Conservation (phyloP, 2,329 filamentous ascomycete genomes). For the Reticulascus tulasneorum region DNA sequence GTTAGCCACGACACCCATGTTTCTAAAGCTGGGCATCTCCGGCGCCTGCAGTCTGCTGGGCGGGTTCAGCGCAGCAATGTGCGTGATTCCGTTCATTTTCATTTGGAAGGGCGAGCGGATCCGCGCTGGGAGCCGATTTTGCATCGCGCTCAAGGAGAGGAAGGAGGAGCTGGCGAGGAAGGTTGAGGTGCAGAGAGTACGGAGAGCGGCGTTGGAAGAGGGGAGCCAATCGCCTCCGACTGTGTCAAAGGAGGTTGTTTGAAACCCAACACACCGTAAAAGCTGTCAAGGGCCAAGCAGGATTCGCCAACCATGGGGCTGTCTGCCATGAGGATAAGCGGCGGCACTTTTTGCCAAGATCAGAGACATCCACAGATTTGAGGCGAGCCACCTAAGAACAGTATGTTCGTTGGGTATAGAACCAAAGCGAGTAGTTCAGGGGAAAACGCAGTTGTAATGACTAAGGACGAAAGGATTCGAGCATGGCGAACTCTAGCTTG, state of each 20-base stretch:
- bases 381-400: too few species aligned
- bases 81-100: constrained; percentile 47
- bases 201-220: constrained; percentile 18
- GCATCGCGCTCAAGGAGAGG: constrained; percentile 51
- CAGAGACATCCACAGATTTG: too few species aligned
- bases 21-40: constrained; percentile 39
- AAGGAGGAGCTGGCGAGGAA: constrained; percentile 42
- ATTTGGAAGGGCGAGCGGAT: constrained; percentile 53
- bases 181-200: constrained; percentile 30
- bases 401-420: too few species aligned
- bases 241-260: background rate
- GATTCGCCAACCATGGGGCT: too few species aligned
- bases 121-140: constrained; percentile 56
- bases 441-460: too few species aligned
- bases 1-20: constrained; percentile 49
- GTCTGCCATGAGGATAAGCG: too few species aligned
- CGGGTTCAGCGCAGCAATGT: constrained; percentile 46
- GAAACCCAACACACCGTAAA: too few species aligned
- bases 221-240: background rate
- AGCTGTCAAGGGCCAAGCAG: too few species aligned
- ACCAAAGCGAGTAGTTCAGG: too few species aligned
- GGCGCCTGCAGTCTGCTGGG: constrained; percentile 51
- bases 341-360: too few species aligned
- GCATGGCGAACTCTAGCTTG: too few species aligned
- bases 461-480: too few species aligned